Percentiles rank a stretch among this genome's conserved stretches.
These are phyloP conservation scores for Hemisphaericaspora xylanilytica DNA, from an alignment of 1,139 yeast species.

Conservation along the genomic window DNA sequence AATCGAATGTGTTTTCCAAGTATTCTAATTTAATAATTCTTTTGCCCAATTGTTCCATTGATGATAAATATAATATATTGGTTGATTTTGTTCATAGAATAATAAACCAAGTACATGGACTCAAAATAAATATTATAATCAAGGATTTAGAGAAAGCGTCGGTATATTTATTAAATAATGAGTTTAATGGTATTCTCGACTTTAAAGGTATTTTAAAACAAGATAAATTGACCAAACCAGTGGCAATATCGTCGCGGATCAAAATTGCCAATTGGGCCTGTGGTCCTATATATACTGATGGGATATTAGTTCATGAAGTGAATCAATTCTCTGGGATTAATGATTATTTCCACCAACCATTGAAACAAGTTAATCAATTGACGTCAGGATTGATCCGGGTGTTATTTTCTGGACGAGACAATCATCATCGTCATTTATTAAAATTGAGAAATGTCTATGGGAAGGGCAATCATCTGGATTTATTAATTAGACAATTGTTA, in stretches of 20 bases:
- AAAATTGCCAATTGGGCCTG: constrained; percentile 35
- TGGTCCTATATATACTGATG: constrained; percentile 28
- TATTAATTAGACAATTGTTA: constrained; percentile 27
- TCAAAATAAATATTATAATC: constrained; percentile 27
- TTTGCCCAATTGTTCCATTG: constrained; percentile 19
- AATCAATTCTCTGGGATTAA: constrained; percentile 21
- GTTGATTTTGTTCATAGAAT: constrained; percentile 12
- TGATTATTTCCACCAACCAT: constrained; percentile 36
- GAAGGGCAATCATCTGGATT: constrained; percentile 39
- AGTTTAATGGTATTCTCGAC: constrained; percentile 20
- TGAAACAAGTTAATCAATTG: constrained; percentile 30
- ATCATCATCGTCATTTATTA: constrained; percentile 14
- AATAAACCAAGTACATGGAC: constrained; percentile 9
- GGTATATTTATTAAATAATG: constrained; percentile 27
- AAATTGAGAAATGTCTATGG: constrained; percentile 40
- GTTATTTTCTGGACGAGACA: constrained; percentile 18
- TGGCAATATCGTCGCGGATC: constrained; percentile 21
- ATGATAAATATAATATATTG: constrained; percentile 15
- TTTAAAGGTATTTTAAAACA: constrained; percentile 19
- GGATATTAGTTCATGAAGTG: constrained; percentile 22
- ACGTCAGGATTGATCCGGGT: constrained; percentile 26
- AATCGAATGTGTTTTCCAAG: constrained; percentile 16
- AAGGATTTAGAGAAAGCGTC: constrained; percentile 30
- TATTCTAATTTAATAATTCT: constrained; percentile 40
- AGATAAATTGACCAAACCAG: constrained; percentile 7